Evolutionary conservation across 306 rosid species (phyloP).

Genomic region (Lathyrus oleraceus): DNA sequence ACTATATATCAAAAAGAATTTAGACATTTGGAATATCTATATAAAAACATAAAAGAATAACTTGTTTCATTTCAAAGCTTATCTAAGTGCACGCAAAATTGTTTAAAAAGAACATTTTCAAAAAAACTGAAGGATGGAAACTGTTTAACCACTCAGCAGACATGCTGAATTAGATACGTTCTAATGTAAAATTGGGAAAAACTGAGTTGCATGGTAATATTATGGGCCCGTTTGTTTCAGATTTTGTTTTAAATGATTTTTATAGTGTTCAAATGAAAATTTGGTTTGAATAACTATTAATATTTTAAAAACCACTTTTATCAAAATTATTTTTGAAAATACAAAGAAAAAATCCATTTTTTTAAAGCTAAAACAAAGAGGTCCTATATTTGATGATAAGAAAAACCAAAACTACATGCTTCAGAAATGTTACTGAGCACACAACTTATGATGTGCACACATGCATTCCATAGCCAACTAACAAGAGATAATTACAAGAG

Average conservation of each 20-base stretch:
- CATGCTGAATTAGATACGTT: conserved; percentile 2
- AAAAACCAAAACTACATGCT: conserved; percentile 4
- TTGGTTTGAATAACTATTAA: no score
- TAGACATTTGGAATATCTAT: not conserved
- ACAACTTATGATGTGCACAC: conserved; percentile 10
- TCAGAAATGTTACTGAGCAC: conserved; percentile 14
- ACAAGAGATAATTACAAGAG: conserved; percentile 9
- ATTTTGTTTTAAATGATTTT: no score
- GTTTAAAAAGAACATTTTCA: not conserved
- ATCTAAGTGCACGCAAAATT: conserved; percentile 3
- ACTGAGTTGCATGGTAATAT: not conserved
- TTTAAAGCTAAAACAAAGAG: no score
- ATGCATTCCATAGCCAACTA: conserved; percentile 24
- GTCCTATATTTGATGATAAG: conserved; percentile 14
- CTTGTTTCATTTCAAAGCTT: not conserved
- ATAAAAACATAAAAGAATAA: not conserved
- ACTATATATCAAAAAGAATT: not conserved
- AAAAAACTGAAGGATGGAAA: not conserved
- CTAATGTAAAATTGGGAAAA: not conserved
- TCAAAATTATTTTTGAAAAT: no score
- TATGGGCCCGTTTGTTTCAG: no score
- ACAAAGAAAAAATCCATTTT: no score
- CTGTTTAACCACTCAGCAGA: not conserved
- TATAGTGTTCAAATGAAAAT: no score
- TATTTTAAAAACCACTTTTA: no score